Evolutionary conservation across 352 stramenopile species (phyloP).

Genomic region (Phytophthora pini): DNA sequence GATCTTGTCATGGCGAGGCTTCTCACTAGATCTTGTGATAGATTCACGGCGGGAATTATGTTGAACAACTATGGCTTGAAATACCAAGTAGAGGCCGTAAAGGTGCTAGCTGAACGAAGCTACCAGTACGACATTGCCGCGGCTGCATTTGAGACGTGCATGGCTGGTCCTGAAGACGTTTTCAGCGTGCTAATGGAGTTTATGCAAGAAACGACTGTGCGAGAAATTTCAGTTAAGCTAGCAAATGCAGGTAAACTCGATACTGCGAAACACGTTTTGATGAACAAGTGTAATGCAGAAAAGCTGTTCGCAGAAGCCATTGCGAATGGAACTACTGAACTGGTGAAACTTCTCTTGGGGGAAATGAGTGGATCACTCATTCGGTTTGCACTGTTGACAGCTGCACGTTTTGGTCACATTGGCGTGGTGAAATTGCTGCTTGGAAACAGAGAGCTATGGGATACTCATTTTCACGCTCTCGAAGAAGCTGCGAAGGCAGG

Average conservation of each 20-base stretch:
- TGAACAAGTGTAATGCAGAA: not conserved
- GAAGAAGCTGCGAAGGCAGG: not conserved
- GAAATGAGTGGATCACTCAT: not conserved
- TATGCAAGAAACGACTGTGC: not conserved
- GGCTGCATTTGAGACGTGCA: not conserved
- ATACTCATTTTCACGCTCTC: not conserved
- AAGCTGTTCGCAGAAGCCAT: not conserved
- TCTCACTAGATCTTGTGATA: not conserved
- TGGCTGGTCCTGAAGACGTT: not conserved
- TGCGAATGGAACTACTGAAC: not conserved
- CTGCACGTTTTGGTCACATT: not conserved
- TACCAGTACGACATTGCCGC: not conserved
- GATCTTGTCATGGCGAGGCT: not conserved
- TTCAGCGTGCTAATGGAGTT: not conserved
- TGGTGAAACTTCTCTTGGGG: not conserved
- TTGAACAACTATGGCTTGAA: not conserved
- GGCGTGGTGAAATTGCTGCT: not conserved
- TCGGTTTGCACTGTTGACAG: not conserved
- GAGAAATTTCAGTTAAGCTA: not conserved
- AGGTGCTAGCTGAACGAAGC: not conserved
- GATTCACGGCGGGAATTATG: not conserved
- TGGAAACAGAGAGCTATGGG: not conserved
- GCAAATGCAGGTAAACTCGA: not conserved
- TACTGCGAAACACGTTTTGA: not conserved
- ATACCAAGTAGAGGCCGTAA: not conserved